Conservation (phyloP, 768 basidiomycete species). For the Podaxis mareebaensis region DNA sequence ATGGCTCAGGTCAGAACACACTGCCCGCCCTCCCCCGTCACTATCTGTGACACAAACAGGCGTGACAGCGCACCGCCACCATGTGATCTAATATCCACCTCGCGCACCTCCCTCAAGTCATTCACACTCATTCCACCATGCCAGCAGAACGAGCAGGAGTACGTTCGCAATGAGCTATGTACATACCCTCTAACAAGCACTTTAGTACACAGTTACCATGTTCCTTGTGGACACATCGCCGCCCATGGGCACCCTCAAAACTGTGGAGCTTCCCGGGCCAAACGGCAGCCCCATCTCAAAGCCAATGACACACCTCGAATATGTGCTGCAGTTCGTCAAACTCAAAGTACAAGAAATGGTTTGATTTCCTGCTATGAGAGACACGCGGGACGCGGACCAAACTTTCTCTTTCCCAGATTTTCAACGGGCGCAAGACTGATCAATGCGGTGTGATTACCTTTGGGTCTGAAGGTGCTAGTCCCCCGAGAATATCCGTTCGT, state of each 20-base stretch:
- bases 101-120: slow-evolving; percentile 31
- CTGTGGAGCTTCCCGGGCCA: slow-evolving; percentile 54
- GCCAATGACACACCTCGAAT: slow-evolving; percentile 78
- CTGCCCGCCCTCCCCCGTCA: slow-evolving; percentile 12
- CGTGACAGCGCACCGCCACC: slow-evolving; percentile 20
- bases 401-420: slow-evolving; percentile 59
- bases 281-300: slow-evolving; percentile 49
- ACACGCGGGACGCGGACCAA: background rate
- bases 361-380: slow-evolving; percentile 12
- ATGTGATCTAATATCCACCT: slow-evolving; percentile 26
- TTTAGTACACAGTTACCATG: slow-evolving; percentile 82
- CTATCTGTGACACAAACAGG: slow-evolving; percentile 11
- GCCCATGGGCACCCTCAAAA: slow-evolving; percentile 73
- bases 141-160: slow-evolving; percentile 81
- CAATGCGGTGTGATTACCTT: slow-evolving; percentile 89
- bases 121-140: slow-evolving; percentile 46
- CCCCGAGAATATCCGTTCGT: background rate
- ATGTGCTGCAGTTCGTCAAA: slow-evolving; percentile 84
- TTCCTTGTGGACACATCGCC: slow-evolving; percentile 88
- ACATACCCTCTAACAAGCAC: slow-evolving; percentile 19
- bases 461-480: slow-evolving; percentile 66
- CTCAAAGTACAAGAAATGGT: slow-evolving; percentile 94
- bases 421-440: slow-evolving; percentile 89
- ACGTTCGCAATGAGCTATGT: slow-evolving; percentile 25
- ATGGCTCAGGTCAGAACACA: slow-evolving; percentile 24